Conservation (phyloP, 208 protist species). For the Leishmania lainsoni region DNA sequence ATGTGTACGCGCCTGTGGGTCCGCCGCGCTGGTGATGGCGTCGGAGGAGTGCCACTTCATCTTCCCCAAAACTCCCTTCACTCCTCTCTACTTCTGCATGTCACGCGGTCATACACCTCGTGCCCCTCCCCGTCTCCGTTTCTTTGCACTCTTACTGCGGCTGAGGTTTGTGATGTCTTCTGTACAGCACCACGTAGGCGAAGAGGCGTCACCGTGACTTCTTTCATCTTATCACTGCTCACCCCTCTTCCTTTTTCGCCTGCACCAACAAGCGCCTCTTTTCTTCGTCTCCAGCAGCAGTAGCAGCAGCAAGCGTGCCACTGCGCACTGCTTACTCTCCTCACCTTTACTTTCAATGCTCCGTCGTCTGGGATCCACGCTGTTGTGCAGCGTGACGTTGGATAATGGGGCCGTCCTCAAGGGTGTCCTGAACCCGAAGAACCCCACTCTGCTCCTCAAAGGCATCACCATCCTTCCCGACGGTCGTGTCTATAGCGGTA, state of each 20-base stretch:
- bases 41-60: not conserved
- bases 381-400: constrained; percentile 54
- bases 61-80: not conserved
- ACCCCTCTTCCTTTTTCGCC: not conserved
- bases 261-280: not conserved
- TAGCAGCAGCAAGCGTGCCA: not conserved
- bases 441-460: constrained; percentile 51
- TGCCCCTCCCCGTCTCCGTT: not conserved
- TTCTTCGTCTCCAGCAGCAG: not conserved
- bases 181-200: not conserved
- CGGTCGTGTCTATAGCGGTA: constrained; percentile 76
- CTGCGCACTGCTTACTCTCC: not conserved
- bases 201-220: not conserved
- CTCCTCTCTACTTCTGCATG: not conserved
- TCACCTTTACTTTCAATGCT: constrained; percentile 18
- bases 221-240: not conserved
- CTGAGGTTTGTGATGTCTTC: not conserved
- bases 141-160: not conserved
- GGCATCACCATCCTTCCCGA: constrained; percentile 74
- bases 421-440: constrained; percentile 65
- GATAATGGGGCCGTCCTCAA: constrained; percentile 70
- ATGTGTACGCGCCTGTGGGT: not conserved
- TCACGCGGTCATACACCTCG: not conserved
- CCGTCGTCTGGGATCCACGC: constrained; percentile 23
- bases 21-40: not conserved